A percentile compares a stretch with the other conserved stretches of the same genome.
phyloP scores from a whole-genome alignment of 345 rosid species.

The Acer yangbiense region DNA sequence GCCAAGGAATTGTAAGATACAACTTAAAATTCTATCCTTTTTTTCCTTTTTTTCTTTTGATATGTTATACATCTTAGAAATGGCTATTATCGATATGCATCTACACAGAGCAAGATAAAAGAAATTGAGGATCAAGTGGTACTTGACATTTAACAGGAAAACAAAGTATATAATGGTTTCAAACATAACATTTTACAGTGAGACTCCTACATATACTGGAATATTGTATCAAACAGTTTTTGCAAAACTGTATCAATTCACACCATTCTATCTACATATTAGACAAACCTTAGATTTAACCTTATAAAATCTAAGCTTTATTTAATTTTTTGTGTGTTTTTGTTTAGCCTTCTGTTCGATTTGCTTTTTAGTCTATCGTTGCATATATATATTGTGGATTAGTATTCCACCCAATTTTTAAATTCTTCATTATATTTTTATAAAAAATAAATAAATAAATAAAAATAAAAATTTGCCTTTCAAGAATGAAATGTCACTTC shows the following conservation, averaged over 20 bases:
- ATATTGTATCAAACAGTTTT: not conserved
- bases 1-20: not conserved
- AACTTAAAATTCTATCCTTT: not conserved
- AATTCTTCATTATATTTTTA: not conserved
- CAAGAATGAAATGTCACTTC: not conserved
- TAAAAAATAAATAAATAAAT: too few species aligned
- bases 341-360: not conserved
- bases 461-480: not conserved
- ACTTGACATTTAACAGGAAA: not conserved
- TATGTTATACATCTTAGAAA: not conserved
- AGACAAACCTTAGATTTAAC: not conserved
- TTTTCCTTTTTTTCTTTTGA: too few species aligned
- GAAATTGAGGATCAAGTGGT: not conserved
- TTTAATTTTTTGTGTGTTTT: too few species aligned
- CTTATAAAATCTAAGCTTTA: too few species aligned
- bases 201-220: not conserved
- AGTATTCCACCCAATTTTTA: not conserved
- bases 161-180: not conserved
- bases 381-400: not conserved
- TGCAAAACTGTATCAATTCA: not conserved
- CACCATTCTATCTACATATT: not conserved
- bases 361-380: not conserved
- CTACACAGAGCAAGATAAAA: not conserved
- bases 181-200: not conserved
- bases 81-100: not conserved